Base-by-base conservation (phyloP, 768 basidiomycete genomes). In the Fibroporia radiculosa region DNA sequence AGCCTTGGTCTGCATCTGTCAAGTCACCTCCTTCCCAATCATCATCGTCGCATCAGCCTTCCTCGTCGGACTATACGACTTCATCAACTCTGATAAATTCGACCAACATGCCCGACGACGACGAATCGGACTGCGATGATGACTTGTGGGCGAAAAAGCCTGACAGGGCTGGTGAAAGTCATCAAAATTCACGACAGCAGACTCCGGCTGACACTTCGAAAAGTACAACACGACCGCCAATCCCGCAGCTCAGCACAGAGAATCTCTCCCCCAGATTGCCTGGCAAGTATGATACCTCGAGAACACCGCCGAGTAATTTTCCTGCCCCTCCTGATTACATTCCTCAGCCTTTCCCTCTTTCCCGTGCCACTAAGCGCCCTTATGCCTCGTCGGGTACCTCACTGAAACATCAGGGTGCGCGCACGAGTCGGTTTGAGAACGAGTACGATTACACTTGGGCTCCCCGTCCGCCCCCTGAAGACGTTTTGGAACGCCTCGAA, bases 401-500 rank as follows among this genome's bases (percentile, higher is more conserved):
- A 7, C 34, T n/a, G 10, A 35, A 18, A 18, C 47, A 45, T 19
- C 54, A 55, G 38, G 52, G 56, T 41, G 47, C 47, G 23, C 48
- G 61, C 8, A 54, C 47, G 27, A 57, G 57, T 50, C 50, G 56
- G 42, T 59, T 58, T 47, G 58, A 57, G 59, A 57, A 58, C 56
- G 61, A 53, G 59, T 78, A 74, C 49, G 82, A 80, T 53, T 73
- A 75, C 45, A 84, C 84, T 18, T 96, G 91, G 93, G 86, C 88
- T 28, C 80, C 84, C 48, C 87, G 93, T 55, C 93, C 93, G 23
- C 79, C 82, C 35, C 81, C 93, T 0, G 96, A 98, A 65, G 86
- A 88, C 53, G 85, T 99, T 34, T 91, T 92, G 59, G 86, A 97
- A 33, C 81, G 87, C 45, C 73, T 99, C 6, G 90, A 97, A 54